phyloP scores from a whole-genome alignment of 2,329 filamentous ascomycete species.

The Colletotrichum liriopes region DNA sequence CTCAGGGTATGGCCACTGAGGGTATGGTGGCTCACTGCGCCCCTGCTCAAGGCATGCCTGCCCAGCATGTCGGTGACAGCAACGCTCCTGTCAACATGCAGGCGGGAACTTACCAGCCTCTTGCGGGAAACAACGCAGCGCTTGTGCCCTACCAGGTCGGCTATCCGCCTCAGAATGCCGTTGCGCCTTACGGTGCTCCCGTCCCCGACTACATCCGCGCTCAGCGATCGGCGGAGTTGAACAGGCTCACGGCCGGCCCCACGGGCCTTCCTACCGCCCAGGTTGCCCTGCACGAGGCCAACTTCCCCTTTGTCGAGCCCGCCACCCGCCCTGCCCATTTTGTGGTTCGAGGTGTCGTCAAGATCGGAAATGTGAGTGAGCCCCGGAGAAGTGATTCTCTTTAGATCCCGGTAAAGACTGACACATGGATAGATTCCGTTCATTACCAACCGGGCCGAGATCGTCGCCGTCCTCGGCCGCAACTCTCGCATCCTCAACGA shows the following conservation, averaged over 20 bases:
- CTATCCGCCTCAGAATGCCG: conserved; percentile 1
- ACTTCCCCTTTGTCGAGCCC: conserved; percentile 65
- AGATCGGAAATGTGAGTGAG: conserved; percentile 65
- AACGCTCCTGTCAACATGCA: background rate
- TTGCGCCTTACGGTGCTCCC: background rate
- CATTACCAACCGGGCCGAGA: conserved; percentile 65
- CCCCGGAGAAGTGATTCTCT: background rate
- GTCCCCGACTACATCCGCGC: conserved; percentile 44
- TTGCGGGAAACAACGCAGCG: conserved; percentile 1
- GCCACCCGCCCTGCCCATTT: conserved; percentile 45
- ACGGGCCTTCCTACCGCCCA: conserved; percentile 54
- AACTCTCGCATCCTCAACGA: conserved; percentile 71
- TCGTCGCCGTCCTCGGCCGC: conserved; percentile 72
- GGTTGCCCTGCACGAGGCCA: conserved; percentile 54
- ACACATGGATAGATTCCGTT: conserved; percentile 68
- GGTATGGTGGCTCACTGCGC: background rate
- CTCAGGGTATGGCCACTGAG: background rate
- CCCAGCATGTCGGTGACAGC: background rate
- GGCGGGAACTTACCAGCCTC: conserved; percentile 11
- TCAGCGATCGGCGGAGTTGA: conserved; percentile 57
- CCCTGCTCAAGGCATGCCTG: background rate
- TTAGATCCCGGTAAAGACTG: background rate
- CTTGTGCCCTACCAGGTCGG: conserved; percentile 32
- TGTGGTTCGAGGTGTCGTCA: conserved; percentile 60
- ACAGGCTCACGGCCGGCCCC: conserved; percentile 52